A percentile compares a stretch with the other conserved stretches of the same genome.
phyloP scores from a whole-genome alignment of 2,329 filamentous ascomycete species.

The Clarireedia paspali region DNA sequence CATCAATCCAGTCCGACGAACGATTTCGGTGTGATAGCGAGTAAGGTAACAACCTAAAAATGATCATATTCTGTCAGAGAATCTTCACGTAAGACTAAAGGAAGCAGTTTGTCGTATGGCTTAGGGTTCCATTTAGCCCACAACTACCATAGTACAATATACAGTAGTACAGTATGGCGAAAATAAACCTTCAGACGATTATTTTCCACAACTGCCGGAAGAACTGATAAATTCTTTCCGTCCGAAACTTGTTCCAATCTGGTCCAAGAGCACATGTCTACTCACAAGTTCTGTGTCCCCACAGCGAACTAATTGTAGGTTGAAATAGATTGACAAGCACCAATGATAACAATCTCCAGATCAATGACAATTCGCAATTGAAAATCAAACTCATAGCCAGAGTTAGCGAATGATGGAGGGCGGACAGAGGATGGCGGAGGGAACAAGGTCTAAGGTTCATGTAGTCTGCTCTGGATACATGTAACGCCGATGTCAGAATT shows the following conservation, averaged over 20 bases:
- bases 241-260: background rate
- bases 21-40: background rate
- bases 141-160: background rate
- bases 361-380: background rate
- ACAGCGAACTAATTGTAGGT: no score
- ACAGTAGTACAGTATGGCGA: background rate
- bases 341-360: background rate
- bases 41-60: background rate
- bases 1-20: background rate
- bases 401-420: no score
- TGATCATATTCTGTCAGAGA: background rate
- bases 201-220: background rate
- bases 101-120: no score
- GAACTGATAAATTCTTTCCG: background rate
- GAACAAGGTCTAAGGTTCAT: background rate
- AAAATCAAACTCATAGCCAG: background rate
- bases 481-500: constrained; percentile 1
- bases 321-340: no score
- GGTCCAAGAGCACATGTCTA: background rate
- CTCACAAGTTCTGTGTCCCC: background rate
- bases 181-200: background rate
- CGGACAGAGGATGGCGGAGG: background rate
- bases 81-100: background rate
- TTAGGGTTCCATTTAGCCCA: background rate
- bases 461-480: no score